A percentile compares a stretch with the other conserved stretches of the same genome.
Conservation (phyloP, 352 stramenopile species). For the Phytophthora nicotianae region DNA sequence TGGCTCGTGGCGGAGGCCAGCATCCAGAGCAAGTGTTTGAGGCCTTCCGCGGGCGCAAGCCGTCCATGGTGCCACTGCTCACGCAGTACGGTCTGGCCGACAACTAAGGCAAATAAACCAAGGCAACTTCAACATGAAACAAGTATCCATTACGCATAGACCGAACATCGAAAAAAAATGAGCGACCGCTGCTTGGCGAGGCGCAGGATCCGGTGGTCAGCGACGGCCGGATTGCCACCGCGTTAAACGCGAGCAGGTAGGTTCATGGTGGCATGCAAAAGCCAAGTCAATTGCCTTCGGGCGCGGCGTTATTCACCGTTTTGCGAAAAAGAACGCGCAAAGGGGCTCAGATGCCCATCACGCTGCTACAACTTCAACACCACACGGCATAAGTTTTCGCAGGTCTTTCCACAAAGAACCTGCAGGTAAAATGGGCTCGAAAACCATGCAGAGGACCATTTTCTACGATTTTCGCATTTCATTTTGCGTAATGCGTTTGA, state of each 20-base stretch:
- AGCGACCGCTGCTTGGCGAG: constrained; percentile 5
- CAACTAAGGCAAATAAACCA: constrained; percentile 31
- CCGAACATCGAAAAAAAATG: neutral
- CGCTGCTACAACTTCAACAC: constrained; percentile 27
- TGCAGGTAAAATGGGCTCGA: constrained; percentile 4
- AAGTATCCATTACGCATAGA: constrained; percentile 11
- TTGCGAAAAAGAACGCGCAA: constrained; percentile 6
- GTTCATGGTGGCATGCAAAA: constrained; percentile 2
- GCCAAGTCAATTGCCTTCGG: constrained; percentile 1
- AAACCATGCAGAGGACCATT: constrained; percentile 1
- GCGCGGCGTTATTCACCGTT: neutral
- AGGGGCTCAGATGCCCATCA: constrained; percentile 10
- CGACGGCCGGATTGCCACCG: neutral
- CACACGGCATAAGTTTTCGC: constrained; percentile 13
- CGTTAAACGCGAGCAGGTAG: constrained; percentile 8
- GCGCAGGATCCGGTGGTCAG: constrained; percentile 6
- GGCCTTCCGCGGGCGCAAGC: constrained; percentile 94
- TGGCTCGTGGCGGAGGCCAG: constrained; percentile 86
- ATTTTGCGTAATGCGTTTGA: no score
- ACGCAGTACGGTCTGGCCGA: constrained; percentile 92
- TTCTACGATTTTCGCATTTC: no score
- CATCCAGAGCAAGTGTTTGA: constrained; percentile 95
- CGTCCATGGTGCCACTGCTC: constrained; percentile 93
- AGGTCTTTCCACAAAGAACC: constrained; percentile 18
- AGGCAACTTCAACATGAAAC: constrained; percentile 15